These are phyloP conservation scores for Angophora floribunda DNA, from an alignment of 345 rosid genomes.

Conservation along the genomic window DNA sequence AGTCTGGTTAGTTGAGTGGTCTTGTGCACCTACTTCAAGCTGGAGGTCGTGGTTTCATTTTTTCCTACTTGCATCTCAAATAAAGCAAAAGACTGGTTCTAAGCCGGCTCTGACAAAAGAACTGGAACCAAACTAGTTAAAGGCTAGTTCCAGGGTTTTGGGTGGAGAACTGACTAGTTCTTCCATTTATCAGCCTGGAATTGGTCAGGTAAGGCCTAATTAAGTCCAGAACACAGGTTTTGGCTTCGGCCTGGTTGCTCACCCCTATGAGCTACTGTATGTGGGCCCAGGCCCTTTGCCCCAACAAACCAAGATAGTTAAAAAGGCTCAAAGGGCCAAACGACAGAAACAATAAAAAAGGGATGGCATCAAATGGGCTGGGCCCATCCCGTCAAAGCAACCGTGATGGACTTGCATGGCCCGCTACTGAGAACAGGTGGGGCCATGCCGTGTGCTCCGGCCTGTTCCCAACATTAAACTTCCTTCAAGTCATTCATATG, in stretches of 20 bases:
- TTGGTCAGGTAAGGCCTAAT: neutral
- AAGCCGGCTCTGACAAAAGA: neutral
- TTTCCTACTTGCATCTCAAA: neutral
- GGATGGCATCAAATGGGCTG: neutral
- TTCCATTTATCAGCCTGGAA: neutral
- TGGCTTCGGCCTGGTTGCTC: neutral
- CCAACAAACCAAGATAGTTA: neutral
- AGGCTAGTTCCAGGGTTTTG: neutral
- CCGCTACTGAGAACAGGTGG: neutral
- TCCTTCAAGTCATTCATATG: neutral
- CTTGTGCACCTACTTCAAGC: neutral
- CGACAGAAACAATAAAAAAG: neutral
- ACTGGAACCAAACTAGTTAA: neutral
- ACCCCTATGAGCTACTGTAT: neutral
- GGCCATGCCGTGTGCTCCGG: neutral
- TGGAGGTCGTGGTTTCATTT: neutral
- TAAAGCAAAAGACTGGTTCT: neutral
- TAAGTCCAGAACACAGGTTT: neutral
- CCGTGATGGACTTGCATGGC: neutral
- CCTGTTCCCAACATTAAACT: neutral
- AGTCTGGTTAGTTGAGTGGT: neutral
- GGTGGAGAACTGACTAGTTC: neutral
- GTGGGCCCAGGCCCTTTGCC: neutral
- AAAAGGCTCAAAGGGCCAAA: neutral
- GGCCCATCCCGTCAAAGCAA: neutral